Base-by-base conservation (phyloP, 805 yeast genomes). In the Kregervanrija fluxuum region DNA sequence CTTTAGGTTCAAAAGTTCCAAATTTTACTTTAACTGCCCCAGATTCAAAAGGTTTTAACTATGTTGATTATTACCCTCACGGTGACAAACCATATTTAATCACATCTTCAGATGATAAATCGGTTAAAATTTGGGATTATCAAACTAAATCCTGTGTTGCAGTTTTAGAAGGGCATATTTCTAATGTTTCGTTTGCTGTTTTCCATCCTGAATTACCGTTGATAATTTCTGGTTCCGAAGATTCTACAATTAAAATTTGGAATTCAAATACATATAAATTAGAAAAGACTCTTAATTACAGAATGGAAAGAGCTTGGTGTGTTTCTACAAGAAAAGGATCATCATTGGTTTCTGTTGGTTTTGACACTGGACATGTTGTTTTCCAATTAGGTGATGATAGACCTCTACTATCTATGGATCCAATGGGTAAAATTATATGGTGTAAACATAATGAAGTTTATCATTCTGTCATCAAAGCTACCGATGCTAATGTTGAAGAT, bases 201-300 rank as follows among this genome's bases (percentile, higher is more conserved):
- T 93, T 90, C 82, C 99, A 93, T 65, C 96, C 96, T n/a, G 95
- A 91, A 59, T 74, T 93, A 59, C 99, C 99, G 16, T 70, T 91
- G 52, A 90, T 93, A 52, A 76, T 93, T 40, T 88, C 97, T 3
- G 99, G 99, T 53, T 84, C 96, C 42, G 99, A 93, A 68, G 99
- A 93, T 68, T 88, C 95, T 43, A 83, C 96, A 9, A 73, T 93
- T 54, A 88, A 90, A 61, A 76, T 93, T 57, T 93, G 99, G 99
- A 91, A 87, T 64, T 75, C 97, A 16, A 84, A 84, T 61, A 88
- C 98, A 33, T 93, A 91, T 70, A 88, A 87, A 67, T 75, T 91
- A 52, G 98, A 91, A 67, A 89, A 89, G 67, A 81, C 96, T 8
- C 70, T 91, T 49, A 90, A 88, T 67, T 82, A 86, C 61, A 88